Evolutionary conservation across 306 rosid species (phyloP).

Genomic region (Cyclanthera cordifolia): DNA sequence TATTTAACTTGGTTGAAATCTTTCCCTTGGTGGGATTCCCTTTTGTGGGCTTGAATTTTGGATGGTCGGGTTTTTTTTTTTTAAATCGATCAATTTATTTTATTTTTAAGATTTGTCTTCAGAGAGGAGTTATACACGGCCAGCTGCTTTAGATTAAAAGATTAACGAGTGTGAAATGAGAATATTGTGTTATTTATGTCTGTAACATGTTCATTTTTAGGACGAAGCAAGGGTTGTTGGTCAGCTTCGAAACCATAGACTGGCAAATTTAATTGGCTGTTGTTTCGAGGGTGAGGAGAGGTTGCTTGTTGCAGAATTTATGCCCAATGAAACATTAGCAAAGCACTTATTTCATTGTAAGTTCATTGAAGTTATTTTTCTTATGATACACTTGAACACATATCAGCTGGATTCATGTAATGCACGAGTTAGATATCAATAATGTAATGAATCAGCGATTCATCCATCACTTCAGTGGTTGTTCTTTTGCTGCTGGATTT

Average conservation of each 20-base stretch:
- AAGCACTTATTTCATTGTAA: conserved; percentile 94
- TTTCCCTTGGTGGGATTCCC: too few relatives aligned
- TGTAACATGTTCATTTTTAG: conserved; percentile 27
- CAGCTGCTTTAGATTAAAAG: too few relatives aligned
- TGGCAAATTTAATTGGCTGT: conserved; percentile 86
- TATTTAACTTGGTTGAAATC: too few relatives aligned
- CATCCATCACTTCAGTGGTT: too few relatives aligned
- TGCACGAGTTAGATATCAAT: too few relatives aligned
- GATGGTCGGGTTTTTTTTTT: too few relatives aligned
- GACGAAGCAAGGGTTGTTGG: conserved; percentile 93
- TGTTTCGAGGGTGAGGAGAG: conserved; percentile 90
- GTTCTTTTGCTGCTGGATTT: not conserved
- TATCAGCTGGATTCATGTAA: not conserved
- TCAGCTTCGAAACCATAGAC: conserved; percentile 64
- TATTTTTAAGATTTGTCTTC: too few relatives aligned
- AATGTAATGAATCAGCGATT: too few relatives aligned
- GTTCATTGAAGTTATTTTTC: conserved; percentile 18
- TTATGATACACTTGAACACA: conserved; percentile 14
- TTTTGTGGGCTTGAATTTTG: too few relatives aligned
- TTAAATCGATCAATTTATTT: too few relatives aligned
- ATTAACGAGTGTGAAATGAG: too few relatives aligned
- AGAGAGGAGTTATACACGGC: not conserved
- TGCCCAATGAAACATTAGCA: conserved; percentile 91
- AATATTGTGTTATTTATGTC: not conserved
- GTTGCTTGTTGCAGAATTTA: conserved; percentile 77